Evolutionary conservation across 2,329 filamentous ascomycete species (phyloP).

Genomic region (Thielaviopsis cerberus): DNA sequence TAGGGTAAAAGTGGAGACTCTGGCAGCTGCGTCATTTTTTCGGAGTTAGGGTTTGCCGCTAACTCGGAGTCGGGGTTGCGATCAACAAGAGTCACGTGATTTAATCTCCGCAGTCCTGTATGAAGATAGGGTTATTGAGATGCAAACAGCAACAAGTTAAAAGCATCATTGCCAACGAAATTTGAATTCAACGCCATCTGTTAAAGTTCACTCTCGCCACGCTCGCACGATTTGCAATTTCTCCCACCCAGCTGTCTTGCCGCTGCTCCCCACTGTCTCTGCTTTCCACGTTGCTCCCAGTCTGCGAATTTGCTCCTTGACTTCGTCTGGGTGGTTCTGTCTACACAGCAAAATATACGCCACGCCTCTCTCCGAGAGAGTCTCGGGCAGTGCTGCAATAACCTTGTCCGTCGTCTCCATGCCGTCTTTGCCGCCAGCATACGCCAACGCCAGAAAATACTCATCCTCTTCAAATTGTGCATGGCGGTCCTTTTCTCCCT

Average conservation of each 20-base stretch:
- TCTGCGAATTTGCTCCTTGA: constrained; percentile 41
- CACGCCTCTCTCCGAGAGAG: constrained; percentile 50
- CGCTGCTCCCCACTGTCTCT: constrained; percentile 63
- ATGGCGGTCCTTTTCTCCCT: constrained; percentile 18
- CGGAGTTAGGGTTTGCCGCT: too few species aligned
- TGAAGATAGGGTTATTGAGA: too few species aligned
- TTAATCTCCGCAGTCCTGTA: too few species aligned
- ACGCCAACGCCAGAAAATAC: constrained; percentile 65
- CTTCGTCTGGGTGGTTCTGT: constrained; percentile 66
- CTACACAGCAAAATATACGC: constrained; percentile 81
- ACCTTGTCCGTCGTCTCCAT: constrained; percentile 86
- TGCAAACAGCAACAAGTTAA: too few species aligned
- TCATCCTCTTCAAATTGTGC: constrained; percentile 59
- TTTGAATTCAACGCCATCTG: too few species aligned
- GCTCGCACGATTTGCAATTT: constrained; percentile 77
- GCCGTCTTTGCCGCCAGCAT: constrained; percentile 72
- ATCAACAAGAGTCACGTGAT: too few species aligned
- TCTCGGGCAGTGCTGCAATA: constrained; percentile 45
- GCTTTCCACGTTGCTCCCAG: constrained; percentile 47
- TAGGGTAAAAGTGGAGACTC: too few species aligned
- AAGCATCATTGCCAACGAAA: too few species aligned
- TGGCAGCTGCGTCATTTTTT: too few species aligned
- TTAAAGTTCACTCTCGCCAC: constrained; percentile 36
- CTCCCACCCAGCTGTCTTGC: constrained; percentile 84
- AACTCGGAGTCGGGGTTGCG: too few species aligned